Percentiles rank a stretch among this genome's conserved stretches.
These are phyloP conservation scores for Thalassiosira sp. DNA, from an alignment of 352 stramenopile genomes.

Conservation along the genomic window DNA sequence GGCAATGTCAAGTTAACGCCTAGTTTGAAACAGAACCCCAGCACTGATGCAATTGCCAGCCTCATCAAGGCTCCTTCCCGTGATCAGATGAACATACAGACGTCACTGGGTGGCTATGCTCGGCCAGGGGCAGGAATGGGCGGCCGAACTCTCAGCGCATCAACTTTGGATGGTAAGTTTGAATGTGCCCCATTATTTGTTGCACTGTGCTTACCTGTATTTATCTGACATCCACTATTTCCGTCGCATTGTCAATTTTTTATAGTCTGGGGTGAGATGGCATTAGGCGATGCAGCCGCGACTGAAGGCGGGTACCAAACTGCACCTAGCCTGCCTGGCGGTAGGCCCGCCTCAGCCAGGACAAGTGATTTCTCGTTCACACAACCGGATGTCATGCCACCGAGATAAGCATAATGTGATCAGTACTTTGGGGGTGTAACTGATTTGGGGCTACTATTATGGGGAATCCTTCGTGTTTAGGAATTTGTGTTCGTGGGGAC, in stretches of 20 bases:
- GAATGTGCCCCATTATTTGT: not conserved
- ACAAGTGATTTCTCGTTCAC: slow-evolving; percentile 76
- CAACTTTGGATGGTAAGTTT: slow-evolving; percentile 22
- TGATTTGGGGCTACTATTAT: not conserved
- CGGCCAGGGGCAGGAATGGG: slow-evolving; percentile 14
- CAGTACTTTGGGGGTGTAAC: not conserved
- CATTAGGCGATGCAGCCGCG: slow-evolving; percentile 59
- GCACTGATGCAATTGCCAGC: slow-evolving; percentile 58
- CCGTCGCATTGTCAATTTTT: slow-evolving; percentile 22
- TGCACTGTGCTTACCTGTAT: not conserved
- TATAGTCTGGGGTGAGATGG: slow-evolving; percentile 79
- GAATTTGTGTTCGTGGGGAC: slow-evolving; percentile 4
- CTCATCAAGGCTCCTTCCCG: slow-evolving; percentile 35
- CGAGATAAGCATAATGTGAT: slow-evolving; percentile 58
- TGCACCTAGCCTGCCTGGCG: slow-evolving; percentile 12
- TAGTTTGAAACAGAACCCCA: slow-evolving; percentile 42
- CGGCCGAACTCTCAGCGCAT: slow-evolving; percentile 29
- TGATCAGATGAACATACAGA: slow-evolving; percentile 47
- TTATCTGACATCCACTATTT: not conserved
- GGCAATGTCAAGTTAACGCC: slow-evolving; percentile 25
- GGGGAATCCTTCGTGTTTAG: not conserved
- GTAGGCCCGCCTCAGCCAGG: slow-evolving; percentile 6
- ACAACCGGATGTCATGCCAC: slow-evolving; percentile 82
- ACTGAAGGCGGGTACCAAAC: slow-evolving; percentile 27
- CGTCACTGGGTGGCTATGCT: slow-evolving; percentile 10